A percentile compares a stretch with the other conserved stretches of the same genome.
Conservation (phyloP, 192 early-diverging fungal genomes). For the Physocladia obscura region DNA sequence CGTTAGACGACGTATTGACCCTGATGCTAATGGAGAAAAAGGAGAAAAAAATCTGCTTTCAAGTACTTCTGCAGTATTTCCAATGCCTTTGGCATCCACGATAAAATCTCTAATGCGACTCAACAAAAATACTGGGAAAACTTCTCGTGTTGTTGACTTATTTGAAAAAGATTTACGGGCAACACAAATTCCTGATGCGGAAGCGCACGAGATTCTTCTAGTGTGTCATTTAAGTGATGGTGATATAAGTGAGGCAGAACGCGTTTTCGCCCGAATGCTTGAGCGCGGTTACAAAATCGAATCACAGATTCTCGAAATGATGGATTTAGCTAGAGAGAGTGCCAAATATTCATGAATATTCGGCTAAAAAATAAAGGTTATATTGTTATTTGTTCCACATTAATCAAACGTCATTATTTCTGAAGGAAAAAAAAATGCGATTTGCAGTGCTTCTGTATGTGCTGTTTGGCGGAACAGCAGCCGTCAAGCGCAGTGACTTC, state of each 20-base stretch:
- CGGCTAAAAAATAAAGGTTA: too few relatives aligned
- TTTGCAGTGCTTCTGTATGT: too few relatives aligned
- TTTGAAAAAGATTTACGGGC: neutral
- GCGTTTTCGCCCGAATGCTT: conserved; percentile 12
- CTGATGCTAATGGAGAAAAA: neutral
- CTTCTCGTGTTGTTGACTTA: conserved; percentile 1
- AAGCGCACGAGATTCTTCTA: conserved; percentile 10
- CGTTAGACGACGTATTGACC: neutral
- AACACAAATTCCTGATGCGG: conserved; percentile 11
- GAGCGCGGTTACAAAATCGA: conserved; percentile 9
- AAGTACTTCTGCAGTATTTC: neutral
- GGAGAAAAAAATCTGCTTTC: neutral
- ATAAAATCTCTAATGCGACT: conserved; percentile 20
- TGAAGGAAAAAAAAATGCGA: too few relatives aligned
- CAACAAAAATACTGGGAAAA: conserved; percentile 9
- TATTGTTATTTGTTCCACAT: too few relatives aligned
- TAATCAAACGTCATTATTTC: too few relatives aligned
- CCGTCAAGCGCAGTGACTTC: conserved; percentile 75
- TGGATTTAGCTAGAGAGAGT: too few relatives aligned
- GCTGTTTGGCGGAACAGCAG: too few relatives aligned
- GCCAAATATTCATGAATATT: too few relatives aligned
- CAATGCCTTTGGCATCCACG: conserved; percentile 9
- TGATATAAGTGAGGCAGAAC: neutral
- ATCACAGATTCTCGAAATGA: neutral
- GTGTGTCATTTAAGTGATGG: neutral